phyloP scores from a whole-genome alignment of 2,329 filamentous ascomycete species.

The Ophiostoma perfectum region DNA sequence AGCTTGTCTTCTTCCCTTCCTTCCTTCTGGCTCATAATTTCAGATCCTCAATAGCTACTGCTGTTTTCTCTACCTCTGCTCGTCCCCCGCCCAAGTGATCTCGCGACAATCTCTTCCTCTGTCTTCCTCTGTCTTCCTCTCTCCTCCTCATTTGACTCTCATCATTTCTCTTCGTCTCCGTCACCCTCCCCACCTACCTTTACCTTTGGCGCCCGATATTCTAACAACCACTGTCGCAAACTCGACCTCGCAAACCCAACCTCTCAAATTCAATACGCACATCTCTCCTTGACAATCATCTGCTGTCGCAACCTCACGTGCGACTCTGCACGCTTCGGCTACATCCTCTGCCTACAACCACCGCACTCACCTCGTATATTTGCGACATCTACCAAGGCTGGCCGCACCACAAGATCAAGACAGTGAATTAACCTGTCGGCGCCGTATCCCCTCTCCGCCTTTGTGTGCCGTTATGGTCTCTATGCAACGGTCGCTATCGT shows the following conservation, averaged over 20 bases:
- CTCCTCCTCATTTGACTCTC: not conserved
- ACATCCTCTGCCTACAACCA: not conserved
- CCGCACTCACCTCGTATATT: not conserved
- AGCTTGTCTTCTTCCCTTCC: not conserved
- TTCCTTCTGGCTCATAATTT: not conserved
- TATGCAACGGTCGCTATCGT: conserved; percentile 59
- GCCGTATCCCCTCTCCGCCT: not conserved
- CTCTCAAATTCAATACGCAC: not conserved
- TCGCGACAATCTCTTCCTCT: not conserved
- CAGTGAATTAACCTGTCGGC: not conserved
- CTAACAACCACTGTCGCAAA: not conserved
- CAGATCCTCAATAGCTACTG: not conserved
- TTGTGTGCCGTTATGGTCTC: conserved; percentile 46
- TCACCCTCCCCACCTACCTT: conserved; percentile 1
- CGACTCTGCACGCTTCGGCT: not conserved
- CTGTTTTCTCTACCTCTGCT: not conserved
- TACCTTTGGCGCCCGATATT: conserved; percentile 2
- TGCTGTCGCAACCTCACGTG: not conserved
- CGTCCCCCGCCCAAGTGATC: not conserved
- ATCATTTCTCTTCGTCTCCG: not conserved
- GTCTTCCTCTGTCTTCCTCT: not conserved
- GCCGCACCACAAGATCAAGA: not conserved
- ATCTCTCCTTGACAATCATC: not conserved
- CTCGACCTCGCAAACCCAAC: conserved; percentile 4
- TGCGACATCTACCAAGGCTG: not conserved